phyloP scores from a whole-genome alignment of 1,139 yeast species.

The Zygosaccharomyces pseudobailii region DNA sequence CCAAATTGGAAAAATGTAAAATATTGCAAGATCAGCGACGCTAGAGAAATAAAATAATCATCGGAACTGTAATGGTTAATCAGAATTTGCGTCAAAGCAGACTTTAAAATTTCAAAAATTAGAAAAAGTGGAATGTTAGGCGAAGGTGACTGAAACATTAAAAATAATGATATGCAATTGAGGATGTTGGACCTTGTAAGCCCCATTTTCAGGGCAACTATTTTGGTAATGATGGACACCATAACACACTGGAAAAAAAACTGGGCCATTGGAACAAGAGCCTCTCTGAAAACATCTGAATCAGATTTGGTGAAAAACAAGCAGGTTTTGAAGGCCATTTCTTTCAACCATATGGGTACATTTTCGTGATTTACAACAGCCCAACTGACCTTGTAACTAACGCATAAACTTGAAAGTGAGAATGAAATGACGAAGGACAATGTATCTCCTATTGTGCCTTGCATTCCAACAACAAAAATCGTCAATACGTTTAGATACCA shows the following conservation, averaged over 20 bases:
- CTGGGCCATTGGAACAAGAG: constrained; percentile 33
- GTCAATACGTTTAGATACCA: constrained; percentile 51
- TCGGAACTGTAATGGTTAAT: constrained; percentile 9
- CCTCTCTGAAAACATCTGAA: constrained; percentile 8
- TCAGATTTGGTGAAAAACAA: constrained; percentile 5
- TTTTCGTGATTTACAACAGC: constrained; percentile 44
- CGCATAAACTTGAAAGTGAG: constrained; percentile 39
- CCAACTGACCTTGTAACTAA: constrained; percentile 57
- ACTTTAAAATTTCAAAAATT: constrained; percentile 42
- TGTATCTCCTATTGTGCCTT: constrained; percentile 26
- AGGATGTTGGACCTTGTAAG: constrained; percentile 22
- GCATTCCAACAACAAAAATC: constrained; percentile 30
- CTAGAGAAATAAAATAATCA: constrained; percentile 16
- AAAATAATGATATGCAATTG: constrained; percentile 49
- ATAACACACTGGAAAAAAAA: constrained; percentile 30
- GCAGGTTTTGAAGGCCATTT: constrained; percentile 10
- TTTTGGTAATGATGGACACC: constrained; percentile 28
- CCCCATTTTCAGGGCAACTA: constrained; percentile 22
- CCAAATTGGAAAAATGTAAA: constrained; percentile 83
- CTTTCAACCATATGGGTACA: constrained; percentile 16
- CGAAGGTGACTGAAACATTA: constrained; percentile 66
- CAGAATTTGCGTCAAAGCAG: constrained; percentile 10
- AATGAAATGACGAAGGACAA: constrained; percentile 41
- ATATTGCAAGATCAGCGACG: constrained; percentile 51
- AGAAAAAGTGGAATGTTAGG: constrained; percentile 68